Conservation (phyloP, 2,329 filamentous ascomycete species). For the Diaporthe destruens region DNA sequence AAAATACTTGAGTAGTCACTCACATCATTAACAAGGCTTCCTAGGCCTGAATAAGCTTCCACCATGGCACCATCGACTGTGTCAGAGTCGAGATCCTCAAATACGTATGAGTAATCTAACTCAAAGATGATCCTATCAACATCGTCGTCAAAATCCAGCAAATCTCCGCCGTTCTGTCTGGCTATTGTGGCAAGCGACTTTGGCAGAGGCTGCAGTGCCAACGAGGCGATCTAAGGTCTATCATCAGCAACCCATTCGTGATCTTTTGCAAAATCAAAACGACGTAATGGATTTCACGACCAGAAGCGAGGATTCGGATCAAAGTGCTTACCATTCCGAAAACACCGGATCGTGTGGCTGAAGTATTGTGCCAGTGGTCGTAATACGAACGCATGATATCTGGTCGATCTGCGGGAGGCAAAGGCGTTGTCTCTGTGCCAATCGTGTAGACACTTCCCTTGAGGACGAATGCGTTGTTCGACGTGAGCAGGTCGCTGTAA, state of each 20-base stretch:
- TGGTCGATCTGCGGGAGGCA: conserved; percentile 40
- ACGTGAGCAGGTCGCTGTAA: conserved; percentile 47
- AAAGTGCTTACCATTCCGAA: conserved; percentile 12
- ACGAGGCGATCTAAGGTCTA: conserved; percentile 41
- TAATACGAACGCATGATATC: conserved; percentile 42
- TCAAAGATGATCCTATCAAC: conserved; percentile 58
- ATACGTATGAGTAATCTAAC: conserved; percentile 57
- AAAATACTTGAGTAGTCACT: too few relatives aligned
- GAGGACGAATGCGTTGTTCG: conserved; percentile 45
- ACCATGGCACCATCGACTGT: conserved; percentile 53
- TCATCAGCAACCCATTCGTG: not conserved
- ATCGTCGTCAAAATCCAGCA: conserved; percentile 55
- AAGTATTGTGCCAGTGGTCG: conserved; percentile 44
- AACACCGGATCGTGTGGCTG: conserved; percentile 3
- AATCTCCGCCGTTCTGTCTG: conserved; percentile 51
- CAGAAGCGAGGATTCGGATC: not conserved
- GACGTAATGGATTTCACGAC: conserved; percentile 33
- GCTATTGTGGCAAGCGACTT: conserved; percentile 51
- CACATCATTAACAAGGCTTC: conserved; percentile 46
- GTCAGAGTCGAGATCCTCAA: conserved; percentile 46
- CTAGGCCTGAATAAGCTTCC: conserved; percentile 52
- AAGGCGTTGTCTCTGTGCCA: conserved; percentile 46
- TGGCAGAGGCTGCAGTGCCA: conserved; percentile 50
- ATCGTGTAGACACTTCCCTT: conserved; percentile 45
- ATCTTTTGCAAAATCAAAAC: not conserved